Evolutionary conservation across 1,284 basidiomycete genomes (phyloP).

Genomic region (Phenoliferia sp.): DNA sequence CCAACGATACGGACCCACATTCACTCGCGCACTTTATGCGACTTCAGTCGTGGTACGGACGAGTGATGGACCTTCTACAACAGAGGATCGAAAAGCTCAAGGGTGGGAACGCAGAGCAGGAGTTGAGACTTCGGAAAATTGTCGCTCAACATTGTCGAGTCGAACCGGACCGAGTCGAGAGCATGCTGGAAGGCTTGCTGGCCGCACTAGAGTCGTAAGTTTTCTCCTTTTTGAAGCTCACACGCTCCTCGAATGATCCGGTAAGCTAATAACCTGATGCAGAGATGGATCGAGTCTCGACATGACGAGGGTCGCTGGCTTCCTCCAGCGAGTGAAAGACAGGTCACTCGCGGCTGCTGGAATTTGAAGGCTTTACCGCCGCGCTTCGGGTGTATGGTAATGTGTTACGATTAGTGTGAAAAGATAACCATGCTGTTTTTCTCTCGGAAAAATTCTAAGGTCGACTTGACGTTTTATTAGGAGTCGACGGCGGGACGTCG

Average conservation of each 20-base stretch:
- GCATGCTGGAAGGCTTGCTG: slow-evolving; percentile 54
- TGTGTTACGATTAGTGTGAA: too few relatives aligned
- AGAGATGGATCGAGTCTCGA: slow-evolving; percentile 25
- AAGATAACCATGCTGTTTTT: too few relatives aligned
- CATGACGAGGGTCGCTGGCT: slow-evolving; percentile 19
- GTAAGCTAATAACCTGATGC: background rate
- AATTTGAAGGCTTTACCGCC: too few relatives aligned
- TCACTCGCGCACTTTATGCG: slow-evolving; percentile 63
- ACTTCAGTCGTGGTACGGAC: slow-evolving; percentile 72
- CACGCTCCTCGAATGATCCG: background rate
- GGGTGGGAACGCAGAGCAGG: slow-evolving; percentile 33
- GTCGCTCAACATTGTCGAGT: slow-evolving; percentile 30
- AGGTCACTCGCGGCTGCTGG: too few relatives aligned
- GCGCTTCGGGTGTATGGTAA: too few relatives aligned
- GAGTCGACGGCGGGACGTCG: too few relatives aligned
- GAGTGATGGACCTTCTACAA: slow-evolving; percentile 64
- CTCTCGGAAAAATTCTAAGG: too few relatives aligned
- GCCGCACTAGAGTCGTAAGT: slow-evolving; percentile 49
- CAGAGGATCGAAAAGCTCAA: slow-evolving; percentile 31
- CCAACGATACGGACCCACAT: slow-evolving; percentile 44
- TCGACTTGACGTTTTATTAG: too few relatives aligned
- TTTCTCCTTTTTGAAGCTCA: too few relatives aligned
- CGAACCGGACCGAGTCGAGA: slow-evolving; percentile 29
- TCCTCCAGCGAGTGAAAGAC: slow-evolving; percentile 26
- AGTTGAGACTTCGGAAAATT: slow-evolving; percentile 30